These are phyloP conservation scores for Saccharomycopsis microspora DNA, from an alignment of 805 yeast species.

Conservation along the genomic window DNA sequence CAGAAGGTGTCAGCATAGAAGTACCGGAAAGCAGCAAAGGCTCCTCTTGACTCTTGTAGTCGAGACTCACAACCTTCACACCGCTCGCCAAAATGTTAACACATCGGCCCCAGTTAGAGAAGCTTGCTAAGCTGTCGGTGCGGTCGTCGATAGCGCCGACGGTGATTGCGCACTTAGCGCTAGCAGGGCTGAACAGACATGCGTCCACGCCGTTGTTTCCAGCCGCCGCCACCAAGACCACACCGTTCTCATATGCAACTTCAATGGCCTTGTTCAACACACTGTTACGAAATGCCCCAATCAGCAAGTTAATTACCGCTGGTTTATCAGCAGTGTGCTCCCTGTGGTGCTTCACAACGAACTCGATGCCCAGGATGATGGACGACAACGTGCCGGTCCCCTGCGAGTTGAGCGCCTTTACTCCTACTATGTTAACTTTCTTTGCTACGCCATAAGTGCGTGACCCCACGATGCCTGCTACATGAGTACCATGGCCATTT, in stretches of 20 bases:
- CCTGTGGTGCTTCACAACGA: constrained; percentile 47
- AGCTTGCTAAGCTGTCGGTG: constrained; percentile 57
- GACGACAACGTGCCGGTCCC: constrained; percentile 68
- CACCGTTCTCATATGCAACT: constrained; percentile 64
- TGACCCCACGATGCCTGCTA: constrained; percentile 82
- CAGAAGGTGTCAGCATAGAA: constrained; percentile 71
- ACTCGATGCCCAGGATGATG: constrained; percentile 57
- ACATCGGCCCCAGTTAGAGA: constrained; percentile 91
- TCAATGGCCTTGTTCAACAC: constrained; percentile 66
- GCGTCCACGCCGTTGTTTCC: constrained; percentile 77
- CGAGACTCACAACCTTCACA: constrained; percentile 32
- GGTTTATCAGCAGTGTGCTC: constrained; percentile 17
- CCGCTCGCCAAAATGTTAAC: constrained; percentile 85
- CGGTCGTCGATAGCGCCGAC: constrained; percentile 85
- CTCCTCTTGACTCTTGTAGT: constrained; percentile 15
- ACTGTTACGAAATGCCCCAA: constrained; percentile 62
- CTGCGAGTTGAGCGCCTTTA: constrained; percentile 55
- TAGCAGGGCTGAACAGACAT: constrained; percentile 79
- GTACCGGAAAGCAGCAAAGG: constrained; percentile 51
- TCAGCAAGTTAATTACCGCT: constrained; percentile 69
- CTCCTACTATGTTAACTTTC: constrained; percentile 47
- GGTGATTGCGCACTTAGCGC: constrained; percentile 57
- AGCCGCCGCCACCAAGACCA: constrained; percentile 72
- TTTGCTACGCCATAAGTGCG: constrained; percentile 77
- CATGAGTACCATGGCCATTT: constrained; percentile 91